Percentiles rank a stretch among this genome's conserved stretches.
These are phyloP conservation scores for Periconia digitata DNA, from an alignment of 2,329 filamentous ascomycete species.

Conservation along the genomic window DNA sequence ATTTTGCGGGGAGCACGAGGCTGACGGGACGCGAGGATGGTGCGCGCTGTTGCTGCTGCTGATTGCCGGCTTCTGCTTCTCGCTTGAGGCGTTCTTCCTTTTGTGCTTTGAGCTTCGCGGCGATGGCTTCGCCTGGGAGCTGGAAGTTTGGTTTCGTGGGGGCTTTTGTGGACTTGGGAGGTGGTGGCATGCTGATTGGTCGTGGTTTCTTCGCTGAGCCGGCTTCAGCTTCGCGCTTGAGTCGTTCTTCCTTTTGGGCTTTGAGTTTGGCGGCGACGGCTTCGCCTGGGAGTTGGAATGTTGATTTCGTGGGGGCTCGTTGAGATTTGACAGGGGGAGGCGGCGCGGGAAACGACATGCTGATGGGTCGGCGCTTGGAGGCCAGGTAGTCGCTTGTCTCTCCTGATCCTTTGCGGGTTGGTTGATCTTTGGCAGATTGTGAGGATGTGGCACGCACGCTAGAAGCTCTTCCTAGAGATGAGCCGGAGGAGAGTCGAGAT, in stretches of 20 bases:
- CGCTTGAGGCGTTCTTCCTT: conserved; percentile 35
- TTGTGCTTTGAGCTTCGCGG: conserved; percentile 35
- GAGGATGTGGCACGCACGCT: conserved; percentile 27
- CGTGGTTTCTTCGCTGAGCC: conserved; percentile 26
- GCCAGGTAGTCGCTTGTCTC: conserved; percentile 42
- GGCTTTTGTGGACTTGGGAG: conserved; percentile 54
- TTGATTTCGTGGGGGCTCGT: conserved; percentile 53
- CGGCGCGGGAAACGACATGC: conserved; percentile 50
- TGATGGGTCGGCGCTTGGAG: conserved; percentile 51
- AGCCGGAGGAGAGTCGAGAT: conserved; percentile 5
- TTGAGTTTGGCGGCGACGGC: conserved; percentile 56
- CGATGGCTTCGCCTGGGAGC: conserved; percentile 56
- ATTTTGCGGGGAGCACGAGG: conserved; percentile 50
- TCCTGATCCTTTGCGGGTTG: conserved; percentile 19
- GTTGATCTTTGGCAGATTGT: conserved; percentile 13
- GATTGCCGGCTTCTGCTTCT: conserved; percentile 34
- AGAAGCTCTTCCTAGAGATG: conserved; percentile 26
- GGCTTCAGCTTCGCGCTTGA: conserved; percentile 48
- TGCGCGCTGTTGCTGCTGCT: conserved; percentile 31
- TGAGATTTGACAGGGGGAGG: conserved; percentile 51
- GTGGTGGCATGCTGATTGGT: conserved; percentile 51
- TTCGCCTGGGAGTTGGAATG: conserved; percentile 57
- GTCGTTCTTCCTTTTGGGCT: conserved; percentile 52
- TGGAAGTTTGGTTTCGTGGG: conserved; percentile 55
- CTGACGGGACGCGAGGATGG: conserved; percentile 43